A percentile compares a stretch with the other conserved stretches of the same genome.
These are phyloP conservation scores for Podospora tetraspora DNA, from an alignment of 495 filamentous ascomycete species.

Conservation along the genomic window DNA sequence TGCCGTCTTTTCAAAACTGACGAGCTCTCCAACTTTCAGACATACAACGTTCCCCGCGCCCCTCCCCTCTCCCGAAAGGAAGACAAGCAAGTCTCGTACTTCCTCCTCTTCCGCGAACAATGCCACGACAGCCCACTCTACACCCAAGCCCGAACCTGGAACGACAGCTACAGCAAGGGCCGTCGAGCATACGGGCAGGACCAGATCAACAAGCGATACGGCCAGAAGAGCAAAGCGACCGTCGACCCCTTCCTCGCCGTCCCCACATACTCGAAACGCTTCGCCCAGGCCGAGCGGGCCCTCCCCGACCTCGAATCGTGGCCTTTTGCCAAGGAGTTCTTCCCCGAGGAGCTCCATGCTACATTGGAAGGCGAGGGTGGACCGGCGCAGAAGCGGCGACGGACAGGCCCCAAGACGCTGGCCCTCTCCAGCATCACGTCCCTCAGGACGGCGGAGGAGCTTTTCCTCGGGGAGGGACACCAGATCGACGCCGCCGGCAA, in stretches of 20 bases:
- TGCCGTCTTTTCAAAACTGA: neutral
- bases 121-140: conserved; percentile 47
- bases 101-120: conserved; percentile 43
- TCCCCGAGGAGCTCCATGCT: conserved; percentile 48
- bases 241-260: conserved; percentile 49
- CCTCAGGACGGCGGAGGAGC: conserved; percentile 32
- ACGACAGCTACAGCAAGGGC: conserved; percentile 17
- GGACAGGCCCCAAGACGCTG: conserved; percentile 24
- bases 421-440: conserved; percentile 30
- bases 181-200: conserved; percentile 41
- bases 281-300: conserved; percentile 37
- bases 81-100: conserved; percentile 38
- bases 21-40: conserved; percentile 15
- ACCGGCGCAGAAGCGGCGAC: conserved; percentile 25
- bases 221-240: conserved; percentile 40
- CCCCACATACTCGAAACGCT: conserved; percentile 46
- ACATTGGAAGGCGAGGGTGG: conserved; percentile 41
- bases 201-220: conserved; percentile 47
- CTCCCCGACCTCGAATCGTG: conserved; percentile 44
- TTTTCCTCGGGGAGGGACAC: conserved; percentile 21
- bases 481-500: conserved; percentile 21
- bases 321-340: conserved; percentile 44
- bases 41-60: conserved; percentile 39
- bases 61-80: conserved; percentile 36
- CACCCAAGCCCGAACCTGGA: conserved; percentile 35